Evolutionary conservation across 1,139 yeast genomes (phyloP).

Genomic region (Suhomyces maxii): DNA sequence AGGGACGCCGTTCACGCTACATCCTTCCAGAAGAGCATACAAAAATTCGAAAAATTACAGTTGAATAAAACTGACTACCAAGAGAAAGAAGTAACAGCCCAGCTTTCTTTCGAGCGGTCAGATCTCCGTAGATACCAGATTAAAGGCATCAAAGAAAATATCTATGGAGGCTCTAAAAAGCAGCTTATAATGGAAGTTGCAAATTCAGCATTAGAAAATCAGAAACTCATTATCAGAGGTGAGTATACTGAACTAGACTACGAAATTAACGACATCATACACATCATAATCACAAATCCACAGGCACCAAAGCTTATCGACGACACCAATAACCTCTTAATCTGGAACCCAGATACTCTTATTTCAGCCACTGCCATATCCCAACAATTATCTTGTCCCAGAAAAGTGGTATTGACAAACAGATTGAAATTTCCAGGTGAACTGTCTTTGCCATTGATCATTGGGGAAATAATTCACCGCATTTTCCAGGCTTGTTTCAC

Average conservation of each 20-base stretch:
- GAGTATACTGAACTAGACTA: conserved; percentile 50
- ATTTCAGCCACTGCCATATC: conserved; percentile 83
- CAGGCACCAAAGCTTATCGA: conserved; percentile 48
- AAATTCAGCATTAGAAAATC: conserved; percentile 28
- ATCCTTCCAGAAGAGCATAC: conserved; percentile 30
- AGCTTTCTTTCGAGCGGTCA: conserved; percentile 44
- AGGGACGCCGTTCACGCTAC: conserved; percentile 26
- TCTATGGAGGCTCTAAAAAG: conserved; percentile 25
- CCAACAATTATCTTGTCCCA: conserved; percentile 68
- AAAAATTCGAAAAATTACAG: conserved; percentile 23
- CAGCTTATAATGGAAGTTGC: conserved; percentile 55
- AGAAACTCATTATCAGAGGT: conserved; percentile 47
- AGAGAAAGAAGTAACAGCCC: conserved; percentile 32
- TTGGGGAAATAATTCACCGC: conserved; percentile 80
- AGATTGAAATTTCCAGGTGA: conserved; percentile 58
- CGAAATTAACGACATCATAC: conserved; percentile 54
- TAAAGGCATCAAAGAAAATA: conserved; percentile 31
- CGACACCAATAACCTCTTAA: conserved; percentile 58
- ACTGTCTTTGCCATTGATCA: conserved; percentile 57
- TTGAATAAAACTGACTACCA: conserved; percentile 6
- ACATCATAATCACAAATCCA: conserved; percentile 52
- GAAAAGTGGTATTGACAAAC: conserved; percentile 65
- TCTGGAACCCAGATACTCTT: conserved; percentile 82
- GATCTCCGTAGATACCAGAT: conserved; percentile 55
- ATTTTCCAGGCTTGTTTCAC: conserved; percentile 70